Conservation (phyloP, 2,329 filamentous ascomycete species). For the Alternaria atra region DNA sequence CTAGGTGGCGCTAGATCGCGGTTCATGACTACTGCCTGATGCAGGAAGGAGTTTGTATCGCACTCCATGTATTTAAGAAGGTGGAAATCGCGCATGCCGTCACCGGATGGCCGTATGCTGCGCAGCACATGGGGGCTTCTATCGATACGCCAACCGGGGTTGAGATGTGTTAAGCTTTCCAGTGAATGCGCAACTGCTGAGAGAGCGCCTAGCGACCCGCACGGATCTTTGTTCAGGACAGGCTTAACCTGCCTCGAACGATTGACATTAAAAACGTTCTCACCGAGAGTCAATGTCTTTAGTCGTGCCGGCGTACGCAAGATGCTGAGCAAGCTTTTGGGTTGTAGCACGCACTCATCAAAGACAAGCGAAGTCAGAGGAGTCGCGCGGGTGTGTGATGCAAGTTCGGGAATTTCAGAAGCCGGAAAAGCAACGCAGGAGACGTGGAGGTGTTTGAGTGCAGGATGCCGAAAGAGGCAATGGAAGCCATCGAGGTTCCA, state of each 20-base stretch:
- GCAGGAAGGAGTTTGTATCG: conserved; percentile 43
- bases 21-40: conserved; percentile 37
- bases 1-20: conserved; percentile 40
- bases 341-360: conserved; percentile 46
- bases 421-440: conserved; percentile 42
- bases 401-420: conserved; percentile 29
- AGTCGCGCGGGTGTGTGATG: conserved; percentile 29
- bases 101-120: conserved; percentile 28
- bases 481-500: conserved; percentile 44
- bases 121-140: conserved; percentile 22
- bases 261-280: conserved; percentile 43
- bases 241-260: conserved; percentile 20
- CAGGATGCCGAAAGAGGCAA: conserved; percentile 48
- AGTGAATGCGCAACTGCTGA: conserved; percentile 43
- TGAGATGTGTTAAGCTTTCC: conserved; percentile 38
- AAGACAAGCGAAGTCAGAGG: conserved; percentile 45
- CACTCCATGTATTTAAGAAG: conserved; percentile 40
- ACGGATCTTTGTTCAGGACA: conserved; percentile 24
- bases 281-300: conserved; percentile 45
- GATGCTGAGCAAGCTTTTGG: conserved; percentile 35
- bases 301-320: conserved; percentile 40
- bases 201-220: conserved; percentile 37
- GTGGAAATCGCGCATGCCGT: conserved; percentile 45
- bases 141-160: conserved; percentile 34
- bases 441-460: conserved; percentile 42